Evolutionary conservation across 495 filamentous ascomycete genomes (phyloP), one percentile per base, ranked within the genome.

Genomic region (Clavariopsis aquatica): DNA sequence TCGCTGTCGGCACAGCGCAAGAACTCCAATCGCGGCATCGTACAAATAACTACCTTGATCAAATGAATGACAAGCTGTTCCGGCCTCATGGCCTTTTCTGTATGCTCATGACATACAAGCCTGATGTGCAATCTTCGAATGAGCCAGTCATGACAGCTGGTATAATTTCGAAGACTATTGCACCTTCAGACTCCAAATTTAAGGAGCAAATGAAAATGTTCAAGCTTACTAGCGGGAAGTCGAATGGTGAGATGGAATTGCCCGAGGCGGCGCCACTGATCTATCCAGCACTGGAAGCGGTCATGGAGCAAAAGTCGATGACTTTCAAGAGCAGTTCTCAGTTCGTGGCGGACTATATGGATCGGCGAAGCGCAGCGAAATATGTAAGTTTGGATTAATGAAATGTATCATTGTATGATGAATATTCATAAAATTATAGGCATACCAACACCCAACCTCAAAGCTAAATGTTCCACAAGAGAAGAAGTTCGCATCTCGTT

Each of bases 91-190:
- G 85, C 7, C 76, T 87, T 0, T 86, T 80, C 71, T 83, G 80
- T 57, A 71, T 87, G 5, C 74, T 88, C 34, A 84, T 88, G 81
- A 82, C 82, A 9, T 86, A 81, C 72, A 80, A 83, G 22, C 79
- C 82, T 1, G 74, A 80, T 12, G 71, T 70, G 0, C 49, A 67
- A 4, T 52, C 68, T 2, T 68, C 77, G 6, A 41, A 56, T 38
- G 47, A 52, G 52, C 54, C 67, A 8, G 69, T 69, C 13, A 45
- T 67, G 4, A 70, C 43, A 12, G 57, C 57, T 2, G 46, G 46
- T 17, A 29, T 49, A 10, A 51, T 49, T 26, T 9, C 28, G 6
- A 47, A 53, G 38, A 58, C 26, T 17, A 54, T 36, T 29, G 20
- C 49, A 20, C 54, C 24, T 0, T 34, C 38, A 1, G 27, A 26